Evolutionary conservation across 2,329 filamentous ascomycete genomes (phyloP).

Genomic region (Verticillium klebahnii): DNA sequence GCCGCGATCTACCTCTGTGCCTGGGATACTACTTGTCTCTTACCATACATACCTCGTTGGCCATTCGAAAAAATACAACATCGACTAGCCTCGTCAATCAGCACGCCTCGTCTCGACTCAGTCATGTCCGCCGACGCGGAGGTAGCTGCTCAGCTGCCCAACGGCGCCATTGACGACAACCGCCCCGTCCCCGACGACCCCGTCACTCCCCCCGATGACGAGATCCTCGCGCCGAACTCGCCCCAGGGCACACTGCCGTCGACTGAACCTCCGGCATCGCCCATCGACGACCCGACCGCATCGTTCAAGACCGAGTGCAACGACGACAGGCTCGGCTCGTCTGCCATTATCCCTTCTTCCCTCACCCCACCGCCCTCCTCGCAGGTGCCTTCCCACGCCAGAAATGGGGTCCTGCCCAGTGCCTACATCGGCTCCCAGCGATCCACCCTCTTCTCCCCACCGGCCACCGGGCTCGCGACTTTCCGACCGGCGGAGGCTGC

Average conservation of each 20-base stretch:
- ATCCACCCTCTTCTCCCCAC: constrained; percentile 48
- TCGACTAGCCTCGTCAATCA: not conserved
- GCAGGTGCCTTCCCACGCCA: constrained; percentile 33
- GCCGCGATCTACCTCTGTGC: not conserved
- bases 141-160: constrained; percentile 24
- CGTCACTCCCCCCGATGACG: constrained; percentile 25
- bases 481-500: constrained; percentile 6
- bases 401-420: constrained; percentile 17
- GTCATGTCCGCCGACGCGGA: constrained; percentile 31
- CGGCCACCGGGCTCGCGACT: constrained; percentile 33
- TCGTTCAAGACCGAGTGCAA: constrained; percentile 48
- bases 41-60: too few relatives aligned
- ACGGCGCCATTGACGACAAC: constrained; percentile 19
- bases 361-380: constrained; percentile 55
- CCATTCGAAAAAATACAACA: not conserved
- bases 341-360: constrained; percentile 50
- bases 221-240: constrained; percentile 21
- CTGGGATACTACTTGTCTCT: not conserved
- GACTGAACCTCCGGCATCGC: constrained; percentile 51
- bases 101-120: not conserved
- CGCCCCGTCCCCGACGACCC: constrained; percentile 16
- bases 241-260: constrained; percentile 54
- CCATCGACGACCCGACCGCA: constrained; percentile 36
- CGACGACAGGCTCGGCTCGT: constrained; percentile 38
- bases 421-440: constrained; percentile 38